Evolutionary conservation across 371 early-diverging fungal species (phyloP).

Genomic region (Rhizomucor miehei): DNA sequence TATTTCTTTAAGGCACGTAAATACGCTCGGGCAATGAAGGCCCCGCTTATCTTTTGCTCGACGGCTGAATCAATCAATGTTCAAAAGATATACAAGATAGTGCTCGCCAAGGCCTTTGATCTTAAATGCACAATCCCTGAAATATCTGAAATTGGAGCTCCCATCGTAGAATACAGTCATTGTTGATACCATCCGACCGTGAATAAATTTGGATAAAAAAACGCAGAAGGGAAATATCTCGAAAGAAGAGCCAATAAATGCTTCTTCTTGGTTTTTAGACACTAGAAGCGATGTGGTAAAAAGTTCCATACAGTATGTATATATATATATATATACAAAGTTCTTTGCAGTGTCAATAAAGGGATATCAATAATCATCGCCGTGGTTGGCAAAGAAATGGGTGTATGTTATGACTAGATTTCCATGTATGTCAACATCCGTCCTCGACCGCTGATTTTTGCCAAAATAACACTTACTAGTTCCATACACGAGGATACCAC

Average conservation of each 20-base stretch:
- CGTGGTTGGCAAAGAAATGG: slow-evolving; percentile 42
- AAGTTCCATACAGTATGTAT: no score
- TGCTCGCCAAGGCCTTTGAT: slow-evolving; percentile 91
- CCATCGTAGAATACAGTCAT: slow-evolving; percentile 78
- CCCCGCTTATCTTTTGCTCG: slow-evolving; percentile 93
- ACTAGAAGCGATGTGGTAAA: no score
- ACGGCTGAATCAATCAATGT: slow-evolving; percentile 93
- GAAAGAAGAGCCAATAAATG: no score
- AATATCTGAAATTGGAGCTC: slow-evolving; percentile 87
- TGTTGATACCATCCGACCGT: slow-evolving; percentile 26
- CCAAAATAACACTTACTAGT: slow-evolving; percentile 77
- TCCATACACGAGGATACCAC: slow-evolving; percentile 85
- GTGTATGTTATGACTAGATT: slow-evolving; percentile 46
- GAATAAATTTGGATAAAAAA: not conserved
- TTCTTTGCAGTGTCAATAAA: not conserved
- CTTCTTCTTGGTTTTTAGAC: no score
- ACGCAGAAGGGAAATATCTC: no score
- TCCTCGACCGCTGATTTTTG: not conserved
- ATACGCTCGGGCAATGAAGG: slow-evolving; percentile 92
- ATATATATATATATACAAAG: no score
- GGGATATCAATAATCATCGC: slow-evolving; percentile 39
- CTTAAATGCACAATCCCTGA: slow-evolving; percentile 90
- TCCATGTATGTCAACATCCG: not conserved
- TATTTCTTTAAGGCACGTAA: slow-evolving; percentile 64
- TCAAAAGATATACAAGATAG: slow-evolving; percentile 96